Conservation (phyloP, 1,139 yeast genomes). For the Kazachstania sp. region DNA sequence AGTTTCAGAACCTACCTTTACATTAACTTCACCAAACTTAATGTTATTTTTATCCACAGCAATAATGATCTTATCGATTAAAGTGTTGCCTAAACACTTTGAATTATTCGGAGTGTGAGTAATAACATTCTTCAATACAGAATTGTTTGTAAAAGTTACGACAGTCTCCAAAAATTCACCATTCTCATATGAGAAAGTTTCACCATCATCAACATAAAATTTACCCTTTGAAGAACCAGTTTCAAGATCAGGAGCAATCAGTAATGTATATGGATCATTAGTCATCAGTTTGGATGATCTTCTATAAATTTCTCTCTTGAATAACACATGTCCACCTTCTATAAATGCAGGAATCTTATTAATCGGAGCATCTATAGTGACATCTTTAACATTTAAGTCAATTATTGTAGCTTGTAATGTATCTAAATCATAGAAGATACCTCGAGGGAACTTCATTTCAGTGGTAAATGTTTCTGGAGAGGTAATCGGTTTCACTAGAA, state of each 20-base stretch:
- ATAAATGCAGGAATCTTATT: slow-evolving; percentile 62
- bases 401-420: slow-evolving; percentile 37
- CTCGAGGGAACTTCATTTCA: slow-evolving; percentile 56
- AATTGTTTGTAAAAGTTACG: slow-evolving; percentile 30
- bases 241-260: slow-evolving; percentile 47
- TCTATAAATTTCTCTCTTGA: slow-evolving; percentile 65
- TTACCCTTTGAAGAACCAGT: slow-evolving; percentile 48
- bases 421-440: slow-evolving; percentile 50
- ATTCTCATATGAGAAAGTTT: slow-evolving; percentile 48
- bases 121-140: slow-evolving; percentile 25
- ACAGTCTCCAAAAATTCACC: slow-evolving; percentile 42
- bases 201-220: slow-evolving; percentile 80
- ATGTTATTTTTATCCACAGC: slow-evolving; percentile 34
- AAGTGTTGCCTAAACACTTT: slow-evolving; percentile 23
- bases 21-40: slow-evolving; percentile 21
- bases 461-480: slow-evolving; percentile 42
- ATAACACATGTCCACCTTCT: slow-evolving; percentile 69
- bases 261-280: slow-evolving; percentile 74
- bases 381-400: slow-evolving; percentile 28
- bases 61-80: slow-evolving; percentile 54
- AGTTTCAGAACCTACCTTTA: slow-evolving; percentile 33
- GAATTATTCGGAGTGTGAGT: slow-evolving; percentile 16
- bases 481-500: slow-evolving; percentile 77
- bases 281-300: slow-evolving; percentile 71
- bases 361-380: slow-evolving; percentile 41